Conservation (phyloP, 768 basidiomycete genomes). For the Strobilomyces echinocephalus region DNA sequence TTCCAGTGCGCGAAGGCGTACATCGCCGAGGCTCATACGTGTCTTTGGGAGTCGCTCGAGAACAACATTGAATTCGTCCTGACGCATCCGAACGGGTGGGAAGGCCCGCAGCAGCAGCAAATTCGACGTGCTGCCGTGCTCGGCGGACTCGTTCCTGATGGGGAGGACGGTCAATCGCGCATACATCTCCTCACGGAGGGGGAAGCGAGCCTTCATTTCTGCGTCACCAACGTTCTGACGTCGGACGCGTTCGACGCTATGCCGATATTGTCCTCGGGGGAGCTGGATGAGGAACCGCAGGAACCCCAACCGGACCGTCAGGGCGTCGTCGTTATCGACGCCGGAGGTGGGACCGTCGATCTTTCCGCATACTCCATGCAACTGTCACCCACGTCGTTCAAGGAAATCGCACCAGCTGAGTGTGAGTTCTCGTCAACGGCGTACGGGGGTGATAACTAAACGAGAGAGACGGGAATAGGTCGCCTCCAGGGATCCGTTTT, state of each 20-base stretch:
- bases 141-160: slow-evolving; percentile 46
- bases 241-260: slow-evolving; percentile 20
- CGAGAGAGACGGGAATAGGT: slow-evolving; percentile 21
- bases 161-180: slow-evolving; percentile 33
- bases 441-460: too few relatives aligned
- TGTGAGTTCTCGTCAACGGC: slow-evolving; percentile 20
- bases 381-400: slow-evolving; percentile 33
- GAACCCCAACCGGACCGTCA: slow-evolving; percentile 18
- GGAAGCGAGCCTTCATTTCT: slow-evolving; percentile 52
- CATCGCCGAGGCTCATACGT: slow-evolving; percentile 40
- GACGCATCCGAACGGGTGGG: slow-evolving; percentile 63
- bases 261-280: slow-evolving; percentile 15
- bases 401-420: slow-evolving; percentile 33
- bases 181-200: slow-evolving; percentile 58
- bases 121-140: slow-evolving; percentile 48
- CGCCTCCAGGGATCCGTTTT: slow-evolving; percentile 37
- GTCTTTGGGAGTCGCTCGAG: slow-evolving; percentile 42
- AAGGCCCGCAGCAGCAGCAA: slow-evolving; percentile 48
- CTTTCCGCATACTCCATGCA: slow-evolving; percentile 38
- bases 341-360: slow-evolving; percentile 30
- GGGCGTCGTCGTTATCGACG: slow-evolving; percentile 44
- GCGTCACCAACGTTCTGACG: slow-evolving; percentile 42
- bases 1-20: slow-evolving; percentile 39
- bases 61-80: slow-evolving; percentile 45
- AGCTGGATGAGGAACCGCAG: slow-evolving; percentile 11